Evolutionary conservation across 345 rosid species (phyloP).

Genomic region (Gossypium mustelinum): DNA sequence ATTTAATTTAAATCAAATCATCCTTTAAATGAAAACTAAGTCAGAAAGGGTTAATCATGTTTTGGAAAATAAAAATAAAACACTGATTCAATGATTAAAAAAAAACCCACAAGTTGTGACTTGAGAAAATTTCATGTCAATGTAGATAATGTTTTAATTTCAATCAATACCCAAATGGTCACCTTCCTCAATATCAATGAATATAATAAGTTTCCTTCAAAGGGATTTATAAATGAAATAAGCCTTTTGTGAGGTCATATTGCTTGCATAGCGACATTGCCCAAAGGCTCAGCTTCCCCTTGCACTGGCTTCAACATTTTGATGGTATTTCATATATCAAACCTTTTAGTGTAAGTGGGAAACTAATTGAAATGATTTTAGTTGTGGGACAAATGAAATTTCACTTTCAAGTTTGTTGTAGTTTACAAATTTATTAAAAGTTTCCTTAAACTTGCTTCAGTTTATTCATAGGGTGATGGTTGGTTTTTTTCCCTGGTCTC

Average conservation of each 20-base stretch:
- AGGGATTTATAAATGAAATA: background rate
- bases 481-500: background rate
- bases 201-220: background rate
- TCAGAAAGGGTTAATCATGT: too few relatives aligned
- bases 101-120: too few relatives aligned
- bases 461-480: background rate
- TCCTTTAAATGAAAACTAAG: too few relatives aligned
- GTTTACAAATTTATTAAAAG: background rate
- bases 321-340: too few relatives aligned
- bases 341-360: background rate
- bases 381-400: background rate
- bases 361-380: background rate
- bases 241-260: background rate
- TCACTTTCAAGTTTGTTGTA: background rate
- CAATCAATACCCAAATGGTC: background rate
- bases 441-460: background rate
- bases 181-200: background rate
- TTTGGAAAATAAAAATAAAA: too few relatives aligned
- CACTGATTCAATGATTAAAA: too few relatives aligned
- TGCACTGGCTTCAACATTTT: background rate
- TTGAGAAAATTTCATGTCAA: too few relatives aligned
- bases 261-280: background rate
- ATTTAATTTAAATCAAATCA: too few relatives aligned
- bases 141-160: background rate
- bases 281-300: background rate